Conservation (phyloP, 2,329 filamentous ascomycete genomes). For the Aureobasidium pullulans region DNA sequence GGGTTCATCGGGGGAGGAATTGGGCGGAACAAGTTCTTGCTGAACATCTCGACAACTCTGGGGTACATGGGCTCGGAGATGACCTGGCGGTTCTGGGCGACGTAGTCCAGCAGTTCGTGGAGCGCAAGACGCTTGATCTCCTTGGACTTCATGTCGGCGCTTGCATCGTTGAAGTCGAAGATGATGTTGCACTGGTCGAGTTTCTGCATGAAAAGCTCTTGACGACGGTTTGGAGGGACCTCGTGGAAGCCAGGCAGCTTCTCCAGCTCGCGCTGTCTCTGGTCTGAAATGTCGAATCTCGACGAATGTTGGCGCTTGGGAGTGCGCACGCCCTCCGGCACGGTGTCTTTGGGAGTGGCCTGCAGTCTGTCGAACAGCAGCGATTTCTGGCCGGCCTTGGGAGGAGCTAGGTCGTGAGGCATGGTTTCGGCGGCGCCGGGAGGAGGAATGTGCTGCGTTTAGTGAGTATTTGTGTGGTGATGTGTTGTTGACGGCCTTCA, state of each 20-base stretch:
- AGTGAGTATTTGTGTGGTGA: slow-evolving; percentile 16
- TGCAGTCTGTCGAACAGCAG: slow-evolving; percentile 82
- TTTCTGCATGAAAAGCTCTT: slow-evolving; percentile 99
- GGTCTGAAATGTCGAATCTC: slow-evolving; percentile 93
- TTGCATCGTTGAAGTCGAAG: slow-evolving; percentile 98
- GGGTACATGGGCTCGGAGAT: slow-evolving; percentile 99
- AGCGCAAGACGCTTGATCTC: slow-evolving; percentile 96
- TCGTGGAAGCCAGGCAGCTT: slow-evolving; percentile 98
- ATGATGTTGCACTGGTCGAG: slow-evolving; percentile 99
- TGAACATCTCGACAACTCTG: slow-evolving; percentile 97
- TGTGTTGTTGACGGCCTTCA: slow-evolving; percentile 19
- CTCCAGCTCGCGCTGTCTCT: slow-evolving; percentile 80
- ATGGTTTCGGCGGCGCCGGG: slow-evolving; percentile 94
- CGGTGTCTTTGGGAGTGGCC: slow-evolving; percentile 81
- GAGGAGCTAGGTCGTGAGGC: slow-evolving; percentile 92
- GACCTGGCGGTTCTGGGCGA: slow-evolving; percentile 95
- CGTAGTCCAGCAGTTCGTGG: slow-evolving; percentile 94
- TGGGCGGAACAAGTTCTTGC: slow-evolving; percentile 94
- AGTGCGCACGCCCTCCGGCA: slow-evolving; percentile 88
- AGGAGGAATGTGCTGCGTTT: slow-evolving; percentile 71
- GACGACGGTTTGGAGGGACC: slow-evolving; percentile 85
- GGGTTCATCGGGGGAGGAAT: slow-evolving; percentile 97
- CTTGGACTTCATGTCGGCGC: slow-evolving; percentile 98
- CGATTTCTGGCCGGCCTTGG: slow-evolving; percentile 85
- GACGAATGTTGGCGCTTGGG: slow-evolving; percentile 97